Conservation (phyloP, 495 filamentous ascomycete species). For the Rostrohypoxylon terebratum region DNA sequence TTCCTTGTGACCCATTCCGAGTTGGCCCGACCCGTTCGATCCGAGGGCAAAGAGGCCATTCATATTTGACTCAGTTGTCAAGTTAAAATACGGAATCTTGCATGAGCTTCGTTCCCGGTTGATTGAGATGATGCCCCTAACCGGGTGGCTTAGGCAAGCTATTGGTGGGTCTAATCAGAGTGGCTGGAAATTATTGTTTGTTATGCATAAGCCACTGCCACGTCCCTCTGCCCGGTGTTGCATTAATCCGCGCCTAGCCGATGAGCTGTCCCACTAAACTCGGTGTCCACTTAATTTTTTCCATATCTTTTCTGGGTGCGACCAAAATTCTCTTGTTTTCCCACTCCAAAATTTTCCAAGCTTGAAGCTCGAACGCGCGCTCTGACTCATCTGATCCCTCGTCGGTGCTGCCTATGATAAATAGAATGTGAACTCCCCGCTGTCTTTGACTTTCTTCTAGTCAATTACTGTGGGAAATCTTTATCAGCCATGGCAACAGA, state of each 20-base stretch:
- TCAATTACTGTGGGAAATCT: conserved; percentile 26
- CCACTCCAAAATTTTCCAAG: conserved; percentile 3
- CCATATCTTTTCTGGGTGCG: conserved; percentile 21
- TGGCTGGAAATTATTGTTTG: background rate
- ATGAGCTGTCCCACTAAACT: background rate
- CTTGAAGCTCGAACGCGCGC: conserved; percentile 6
- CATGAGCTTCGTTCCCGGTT: background rate
- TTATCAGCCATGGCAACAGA: conserved; percentile 38
- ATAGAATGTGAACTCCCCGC: conserved; percentile 35
- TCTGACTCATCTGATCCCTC: conserved; percentile 6
- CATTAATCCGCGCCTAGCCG: conserved; percentile 22
- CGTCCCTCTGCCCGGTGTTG: conserved; percentile 11
- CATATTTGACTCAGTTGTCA: conserved; percentile 45
- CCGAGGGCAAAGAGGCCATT: conserved; percentile 80
- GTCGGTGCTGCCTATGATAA: background rate
- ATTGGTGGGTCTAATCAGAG: background rate
- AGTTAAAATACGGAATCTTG: background rate
- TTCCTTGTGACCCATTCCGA: conserved; percentile 79
- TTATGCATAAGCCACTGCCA: conserved; percentile 40
- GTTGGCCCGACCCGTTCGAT: conserved; percentile 89
- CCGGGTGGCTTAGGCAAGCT: background rate
- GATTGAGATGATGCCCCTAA: background rate
- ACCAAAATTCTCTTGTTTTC: conserved; percentile 33
- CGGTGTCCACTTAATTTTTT: conserved; percentile 42
- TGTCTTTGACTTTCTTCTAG: conserved; percentile 13